Conservation (phyloP, 2,329 filamentous ascomycete genomes). For the Periconia macrospinosa region DNA sequence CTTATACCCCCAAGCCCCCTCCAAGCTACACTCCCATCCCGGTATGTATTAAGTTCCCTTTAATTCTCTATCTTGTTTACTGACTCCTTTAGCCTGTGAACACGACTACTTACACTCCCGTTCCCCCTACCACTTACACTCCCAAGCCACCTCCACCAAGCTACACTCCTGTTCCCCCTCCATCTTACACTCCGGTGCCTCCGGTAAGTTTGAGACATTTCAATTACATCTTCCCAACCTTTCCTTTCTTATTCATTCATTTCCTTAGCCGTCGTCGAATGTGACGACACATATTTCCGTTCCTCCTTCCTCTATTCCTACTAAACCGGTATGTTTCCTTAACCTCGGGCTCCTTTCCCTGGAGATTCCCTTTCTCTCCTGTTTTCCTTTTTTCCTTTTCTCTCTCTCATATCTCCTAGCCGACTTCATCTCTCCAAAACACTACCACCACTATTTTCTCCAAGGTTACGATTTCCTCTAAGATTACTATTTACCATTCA, state of each 20-base stretch:
- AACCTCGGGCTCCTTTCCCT: no score
- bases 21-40: background rate
- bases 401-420: conserved; percentile 3
- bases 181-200: background rate
- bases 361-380: no score
- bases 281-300: background rate
- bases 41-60: background rate
- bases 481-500: no score
- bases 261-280: background rate
- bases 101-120: no score
- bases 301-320: background rate
- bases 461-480: no score
- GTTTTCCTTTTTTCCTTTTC: background rate
- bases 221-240: no score
- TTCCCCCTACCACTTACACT: background rate
- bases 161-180: background rate
- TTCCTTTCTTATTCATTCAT: background rate
- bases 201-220: no score
- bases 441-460: no score
- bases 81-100: no score
- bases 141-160: background rate
- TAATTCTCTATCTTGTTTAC: background rate
- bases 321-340: background rate
- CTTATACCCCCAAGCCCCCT: background rate
- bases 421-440: background rate